phyloP scores from a whole-genome alignment of 2,329 filamentous ascomycete species.

The Penicillium sp. region DNA sequence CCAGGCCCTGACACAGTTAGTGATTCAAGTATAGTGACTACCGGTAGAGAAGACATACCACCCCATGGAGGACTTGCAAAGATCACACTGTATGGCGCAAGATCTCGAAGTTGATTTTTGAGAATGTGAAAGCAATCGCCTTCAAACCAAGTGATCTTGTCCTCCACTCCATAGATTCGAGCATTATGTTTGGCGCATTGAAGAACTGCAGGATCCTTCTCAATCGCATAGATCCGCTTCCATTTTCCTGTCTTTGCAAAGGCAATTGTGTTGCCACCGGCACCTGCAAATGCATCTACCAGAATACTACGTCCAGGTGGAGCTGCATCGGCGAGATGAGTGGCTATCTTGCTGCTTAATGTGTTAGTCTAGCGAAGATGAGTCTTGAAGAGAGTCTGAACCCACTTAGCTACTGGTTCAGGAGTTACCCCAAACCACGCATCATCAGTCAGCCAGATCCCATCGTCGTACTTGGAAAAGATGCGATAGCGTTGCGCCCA shows the following conservation, averaged over 20 bases:
- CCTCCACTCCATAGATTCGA: conserved; percentile 69
- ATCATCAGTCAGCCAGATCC: conserved; percentile 83
- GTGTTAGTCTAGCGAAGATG: conserved; percentile 2
- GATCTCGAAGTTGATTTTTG: conserved; percentile 44
- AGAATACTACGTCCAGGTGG: conserved; percentile 57
- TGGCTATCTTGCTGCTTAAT: conserved; percentile 61
- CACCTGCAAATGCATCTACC: conserved; percentile 85
- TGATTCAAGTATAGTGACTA: too few relatives aligned
- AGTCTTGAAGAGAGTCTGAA: conserved; percentile 10
- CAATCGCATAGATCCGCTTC: conserved; percentile 79
- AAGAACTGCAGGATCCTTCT: conserved; percentile 72
- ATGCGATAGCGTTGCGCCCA: conserved; percentile 84
- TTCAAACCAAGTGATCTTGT: conserved; percentile 76
- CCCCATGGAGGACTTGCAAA: conserved; percentile 71
- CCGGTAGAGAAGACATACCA: conserved; percentile 49
- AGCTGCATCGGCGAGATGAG: conserved; percentile 58
- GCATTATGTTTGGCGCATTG: conserved; percentile 92
- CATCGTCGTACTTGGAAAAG: conserved; percentile 80
- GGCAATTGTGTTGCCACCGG: conserved; percentile 91
- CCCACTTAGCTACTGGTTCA: conserved; percentile 78
- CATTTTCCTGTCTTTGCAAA: conserved; percentile 77
- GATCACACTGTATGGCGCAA: conserved; percentile 52
- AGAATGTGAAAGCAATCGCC: conserved; percentile 80
- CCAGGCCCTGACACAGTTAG: conserved; percentile 50
- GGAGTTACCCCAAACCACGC: conserved; percentile 97